Evolutionary conservation across 2,329 filamentous ascomycete species (phyloP), one percentile per base, ranked within the genome.

Genomic region (Aspergillus jensenii): DNA sequence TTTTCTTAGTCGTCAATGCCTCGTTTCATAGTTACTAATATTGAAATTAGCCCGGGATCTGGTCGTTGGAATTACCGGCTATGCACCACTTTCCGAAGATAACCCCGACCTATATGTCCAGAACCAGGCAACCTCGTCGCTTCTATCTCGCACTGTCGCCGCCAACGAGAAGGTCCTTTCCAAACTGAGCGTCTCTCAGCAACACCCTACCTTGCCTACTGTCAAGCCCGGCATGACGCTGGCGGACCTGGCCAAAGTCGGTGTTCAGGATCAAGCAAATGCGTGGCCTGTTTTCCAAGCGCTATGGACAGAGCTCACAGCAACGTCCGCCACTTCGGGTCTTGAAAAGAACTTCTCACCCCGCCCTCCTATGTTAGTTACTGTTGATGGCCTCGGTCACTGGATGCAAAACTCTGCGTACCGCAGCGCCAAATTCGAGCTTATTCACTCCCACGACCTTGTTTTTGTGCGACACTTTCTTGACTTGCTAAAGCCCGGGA

Each of bases 381-480:
- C 87, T 44, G 78, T 96, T 51, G 95, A 99, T 71, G 88, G 88
- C 52, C 80, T 98, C 37, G 82, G 86, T 55, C 90, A 95, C 78
- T 85, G 92, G 75, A 96, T 96, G 90, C 83, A 83, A 65, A 71
- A 86, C 39, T 91, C 88, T 62, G 85, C 84, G 45, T 99, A 98
- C 80, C 85, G 88, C 63, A 84, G 84, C 62, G 80, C 88, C 2
- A 80, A 89, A 23, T 89, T 85, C 67, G 84, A 90, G 61, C 81
- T 81, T 14, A 89, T 99, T 62, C 95, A 99, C 79, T 84, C 92
- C 27, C 91, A 96, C 76, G 90, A 98, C 68, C 82, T 99, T 31
- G 81, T 84, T 23, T 81, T 97, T 21, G 81, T 96, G 52, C 83
- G 86, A 56, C 84, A 90, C 64, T 96, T 96, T 74, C 75, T 89